Conservation (phyloP, 371 early-diverging fungal species). For the Mortierella sp. region DNA sequence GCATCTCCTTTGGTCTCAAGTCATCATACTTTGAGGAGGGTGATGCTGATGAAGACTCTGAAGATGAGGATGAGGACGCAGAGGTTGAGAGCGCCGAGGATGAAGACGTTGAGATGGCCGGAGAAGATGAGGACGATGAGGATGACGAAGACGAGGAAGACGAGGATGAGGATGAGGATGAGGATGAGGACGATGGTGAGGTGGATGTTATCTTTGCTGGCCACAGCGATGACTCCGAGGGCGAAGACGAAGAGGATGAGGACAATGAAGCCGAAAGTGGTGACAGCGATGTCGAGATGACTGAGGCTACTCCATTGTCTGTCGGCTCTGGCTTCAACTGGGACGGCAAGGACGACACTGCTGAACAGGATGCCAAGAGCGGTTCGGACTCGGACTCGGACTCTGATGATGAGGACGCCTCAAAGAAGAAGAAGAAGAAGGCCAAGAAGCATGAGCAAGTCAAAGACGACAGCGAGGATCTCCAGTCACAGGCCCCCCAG, state of each 20-base stretch:
- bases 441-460: constrained; percentile 58
- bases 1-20: constrained; percentile 79
- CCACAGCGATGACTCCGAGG: constrained; percentile 55
- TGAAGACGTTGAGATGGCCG: constrained; percentile 42
- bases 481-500: constrained; percentile 66
- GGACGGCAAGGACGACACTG: constrained; percentile 61
- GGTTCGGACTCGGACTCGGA: constrained; percentile 32
- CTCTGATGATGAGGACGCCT: constrained; percentile 55
- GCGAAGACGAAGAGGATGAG: constrained; percentile 61
- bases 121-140: constrained; percentile 42
- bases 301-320: constrained; percentile 40
- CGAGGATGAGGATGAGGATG: constrained; percentile 53
- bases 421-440: constrained; percentile 59
- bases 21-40: constrained; percentile 78
- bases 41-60: constrained; percentile 55
- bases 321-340: constrained; percentile 68
- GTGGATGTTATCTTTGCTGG: constrained; percentile 51
- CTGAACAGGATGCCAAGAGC: constrained; percentile 50
- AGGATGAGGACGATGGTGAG: constrained; percentile 50
- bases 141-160: constrained; percentile 54
- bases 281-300: constrained; percentile 61
- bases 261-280: constrained; percentile 47
- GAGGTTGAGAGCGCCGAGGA: constrained; percentile 46
- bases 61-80: constrained; percentile 57
- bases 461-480: constrained; percentile 67